phyloP scores from a whole-genome alignment of 1,284 basidiomycete species.

The Tremellales sp. region DNA sequence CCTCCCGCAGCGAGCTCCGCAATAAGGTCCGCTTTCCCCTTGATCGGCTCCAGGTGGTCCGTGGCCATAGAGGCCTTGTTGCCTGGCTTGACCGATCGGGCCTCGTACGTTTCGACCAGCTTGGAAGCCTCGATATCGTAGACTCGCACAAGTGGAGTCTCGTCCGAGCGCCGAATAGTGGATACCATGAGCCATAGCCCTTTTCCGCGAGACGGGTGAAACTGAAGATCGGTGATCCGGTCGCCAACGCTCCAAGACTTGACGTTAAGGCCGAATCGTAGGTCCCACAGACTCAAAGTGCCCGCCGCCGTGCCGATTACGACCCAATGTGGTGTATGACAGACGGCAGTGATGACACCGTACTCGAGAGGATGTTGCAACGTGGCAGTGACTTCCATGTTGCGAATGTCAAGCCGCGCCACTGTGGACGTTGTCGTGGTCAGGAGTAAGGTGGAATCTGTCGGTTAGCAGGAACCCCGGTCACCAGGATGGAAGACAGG shows the following conservation, averaged over 20 bases:
- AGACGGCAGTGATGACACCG: slow-evolving; percentile 80
- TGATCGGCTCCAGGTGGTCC: slow-evolving; percentile 15
- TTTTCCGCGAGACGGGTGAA: slow-evolving; percentile 71
- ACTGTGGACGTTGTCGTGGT: slow-evolving; percentile 78
- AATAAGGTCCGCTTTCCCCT: slow-evolving; percentile 27
- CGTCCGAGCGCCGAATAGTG: slow-evolving; percentile 7
- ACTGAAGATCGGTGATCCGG: slow-evolving; percentile 54
- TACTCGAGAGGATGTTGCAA: slow-evolving; percentile 80
- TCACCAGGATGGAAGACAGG: not conserved
- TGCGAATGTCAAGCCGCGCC: slow-evolving; percentile 75
- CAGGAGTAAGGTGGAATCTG: slow-evolving; percentile 60
- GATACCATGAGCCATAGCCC: slow-evolving; percentile 87
- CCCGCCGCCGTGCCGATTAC: slow-evolving; percentile 82
- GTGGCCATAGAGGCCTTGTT: slow-evolving; percentile 4
- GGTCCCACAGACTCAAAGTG: slow-evolving; percentile 83
- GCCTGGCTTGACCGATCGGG: slow-evolving; percentile 23
- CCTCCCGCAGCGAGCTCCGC: slow-evolving; percentile 21
- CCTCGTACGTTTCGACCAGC: slow-evolving; percentile 46
- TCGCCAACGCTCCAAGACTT: slow-evolving; percentile 74
- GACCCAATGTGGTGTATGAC: slow-evolving; percentile 77
- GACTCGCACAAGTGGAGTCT: slow-evolving; percentile 34
- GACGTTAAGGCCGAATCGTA: slow-evolving; percentile 84
- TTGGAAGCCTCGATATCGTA: slow-evolving; percentile 48
- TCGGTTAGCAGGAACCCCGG: slow-evolving; percentile 4
- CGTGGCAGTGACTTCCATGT: slow-evolving; percentile 69